Conservation (phyloP, 768 basidiomycete species). For the Rhizopogon vesiculosus region DNA sequence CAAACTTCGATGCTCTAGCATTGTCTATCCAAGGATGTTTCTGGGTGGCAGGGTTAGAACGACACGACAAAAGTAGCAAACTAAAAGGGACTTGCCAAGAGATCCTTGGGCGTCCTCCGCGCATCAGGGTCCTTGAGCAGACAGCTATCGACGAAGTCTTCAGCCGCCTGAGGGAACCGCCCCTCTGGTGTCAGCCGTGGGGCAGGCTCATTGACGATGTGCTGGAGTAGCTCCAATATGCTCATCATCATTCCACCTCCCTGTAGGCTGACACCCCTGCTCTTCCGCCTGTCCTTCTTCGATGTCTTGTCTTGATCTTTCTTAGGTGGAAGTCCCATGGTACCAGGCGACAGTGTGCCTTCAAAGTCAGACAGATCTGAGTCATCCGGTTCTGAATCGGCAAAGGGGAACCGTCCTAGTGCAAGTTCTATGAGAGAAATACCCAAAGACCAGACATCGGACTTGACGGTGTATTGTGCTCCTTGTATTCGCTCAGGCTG, state of each 20-base stretch:
- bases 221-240: constrained; percentile 93
- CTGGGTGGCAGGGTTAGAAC: constrained; percentile 29
- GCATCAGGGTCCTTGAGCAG: constrained; percentile 84
- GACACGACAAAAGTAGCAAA: constrained; percentile 1
- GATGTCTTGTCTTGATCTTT: constrained; percentile 38
- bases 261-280: constrained; percentile 87
- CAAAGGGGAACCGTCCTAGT: constrained; percentile 95
- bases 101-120: constrained; percentile 83
- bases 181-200: constrained; percentile 78
- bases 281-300: constrained; percentile 83
- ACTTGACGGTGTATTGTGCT: constrained; percentile 97
- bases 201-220: constrained; percentile 98
- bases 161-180: constrained; percentile 67
- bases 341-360: constrained; percentile 71
- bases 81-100: constrained; percentile 52
- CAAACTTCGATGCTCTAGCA: constrained; percentile 54
- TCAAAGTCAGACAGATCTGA: constrained; percentile 77
- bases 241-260: constrained; percentile 98
- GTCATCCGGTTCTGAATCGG: constrained; percentile 73
- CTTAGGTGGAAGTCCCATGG: constrained; percentile 39
- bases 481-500: constrained; percentile 99
- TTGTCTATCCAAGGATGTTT: constrained; percentile 72
- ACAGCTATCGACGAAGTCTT: constrained; percentile 86
- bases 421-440: constrained; percentile 97
- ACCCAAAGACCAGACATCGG: constrained; percentile 98